Evolutionary conservation across 257 asterid species (phyloP).

Genomic region (Jasminum sambac): DNA sequence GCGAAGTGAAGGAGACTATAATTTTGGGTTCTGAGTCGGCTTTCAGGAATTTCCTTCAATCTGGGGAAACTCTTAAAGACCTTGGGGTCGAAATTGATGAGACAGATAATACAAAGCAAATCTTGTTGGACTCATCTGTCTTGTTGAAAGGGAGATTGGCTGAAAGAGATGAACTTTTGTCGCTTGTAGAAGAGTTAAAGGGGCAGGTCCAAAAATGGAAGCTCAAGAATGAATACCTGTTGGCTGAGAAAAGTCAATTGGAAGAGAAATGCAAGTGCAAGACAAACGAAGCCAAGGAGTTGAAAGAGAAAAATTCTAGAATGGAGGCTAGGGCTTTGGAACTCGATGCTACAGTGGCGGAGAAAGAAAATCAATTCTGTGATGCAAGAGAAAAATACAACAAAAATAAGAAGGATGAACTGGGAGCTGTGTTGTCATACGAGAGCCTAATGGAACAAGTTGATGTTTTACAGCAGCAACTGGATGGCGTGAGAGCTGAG

Average conservation of each 20-base stretch:
- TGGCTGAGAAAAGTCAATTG: conserved; percentile 24
- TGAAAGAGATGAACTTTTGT: conserved; percentile 3
- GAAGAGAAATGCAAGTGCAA: conserved; percentile 27
- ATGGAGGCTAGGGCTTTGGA: conserved; percentile 30
- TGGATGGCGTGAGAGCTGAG: conserved; percentile 24
- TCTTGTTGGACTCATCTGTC: conserved; percentile 15
- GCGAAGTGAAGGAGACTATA: conserved; percentile 41
- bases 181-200: conserved; percentile 19
- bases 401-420: conserved; percentile 36
- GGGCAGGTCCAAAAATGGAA: conserved; percentile 32
- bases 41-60: conserved; percentile 23
- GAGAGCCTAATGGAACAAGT: conserved; percentile 34
- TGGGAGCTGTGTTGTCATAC: conserved; percentile 28
- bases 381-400: conserved; percentile 24
- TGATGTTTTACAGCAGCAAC: conserved; percentile 22
- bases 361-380: conserved; percentile 36
- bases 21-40: conserved; percentile 29
- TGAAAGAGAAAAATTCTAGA: conserved; percentile 24
- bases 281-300: conserved; percentile 24
- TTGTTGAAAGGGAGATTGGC: neutral
- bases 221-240: conserved; percentile 37
- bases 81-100: conserved; percentile 34
- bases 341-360: conserved; percentile 19
- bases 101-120: conserved; percentile 27
- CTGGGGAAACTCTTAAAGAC: conserved; percentile 32